Percentiles rank a stretch among this genome's conserved stretches.
phyloP scores from a whole-genome alignment of 78 protist genomes.

The Dictyostelium firmibasis region DNA sequence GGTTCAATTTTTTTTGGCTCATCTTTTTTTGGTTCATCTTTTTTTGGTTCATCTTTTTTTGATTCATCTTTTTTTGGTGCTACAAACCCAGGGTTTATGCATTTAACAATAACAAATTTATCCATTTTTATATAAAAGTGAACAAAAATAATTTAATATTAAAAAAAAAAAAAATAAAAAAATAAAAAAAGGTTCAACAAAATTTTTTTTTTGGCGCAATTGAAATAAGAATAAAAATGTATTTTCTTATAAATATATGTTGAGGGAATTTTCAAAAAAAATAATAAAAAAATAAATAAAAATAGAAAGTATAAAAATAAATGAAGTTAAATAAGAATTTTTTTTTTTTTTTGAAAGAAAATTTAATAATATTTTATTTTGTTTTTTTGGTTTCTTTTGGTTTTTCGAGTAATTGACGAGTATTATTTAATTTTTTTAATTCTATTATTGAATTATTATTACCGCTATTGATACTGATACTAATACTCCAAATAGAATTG shows the following conservation, averaged over 20 bases:
- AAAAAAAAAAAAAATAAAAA: neutral
- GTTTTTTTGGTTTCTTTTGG: too few relatives aligned
- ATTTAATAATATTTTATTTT: too few relatives aligned
- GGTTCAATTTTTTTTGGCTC: neutral
- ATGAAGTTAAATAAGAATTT: too few relatives aligned
- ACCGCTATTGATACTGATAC: too few relatives aligned
- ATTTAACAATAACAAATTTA: constrained; percentile 4
- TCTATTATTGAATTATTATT: too few relatives aligned
- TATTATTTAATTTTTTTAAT: too few relatives aligned
- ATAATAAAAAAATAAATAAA: too few relatives aligned
- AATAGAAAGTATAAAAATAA: too few relatives aligned
- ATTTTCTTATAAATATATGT: neutral
- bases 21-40: neutral
- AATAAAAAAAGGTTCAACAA: neutral
- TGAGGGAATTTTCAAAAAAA: too few relatives aligned
- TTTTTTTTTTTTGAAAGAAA: too few relatives aligned
- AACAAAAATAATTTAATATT: neutral
- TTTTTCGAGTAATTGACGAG: too few relatives aligned
- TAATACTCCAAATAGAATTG: too few relatives aligned
- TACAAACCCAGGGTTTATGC: neutral
- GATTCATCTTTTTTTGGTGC: neutral
- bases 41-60: neutral
- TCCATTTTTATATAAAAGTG: neutral
- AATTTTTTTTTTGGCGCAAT: neutral
- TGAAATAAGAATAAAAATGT: neutral